Base-by-base conservation (phyloP, 202 grass and related monocot genomes). In the Panicum virgatum region DNA sequence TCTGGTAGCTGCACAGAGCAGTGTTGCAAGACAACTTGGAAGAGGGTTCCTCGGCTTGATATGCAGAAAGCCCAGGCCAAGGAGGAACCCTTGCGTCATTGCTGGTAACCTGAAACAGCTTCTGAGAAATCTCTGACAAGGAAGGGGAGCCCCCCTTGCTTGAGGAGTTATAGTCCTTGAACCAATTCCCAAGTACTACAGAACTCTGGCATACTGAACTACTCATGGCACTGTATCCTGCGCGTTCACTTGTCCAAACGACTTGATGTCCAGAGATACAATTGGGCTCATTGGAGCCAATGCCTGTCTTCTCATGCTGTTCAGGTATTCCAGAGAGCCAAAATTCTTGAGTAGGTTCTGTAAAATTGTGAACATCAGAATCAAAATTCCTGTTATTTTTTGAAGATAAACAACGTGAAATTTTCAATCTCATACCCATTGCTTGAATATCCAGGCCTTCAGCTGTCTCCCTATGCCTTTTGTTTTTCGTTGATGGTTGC, bases 301-400 rank as follows among this genome's bases (percentile, higher is more conserved):
- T 58, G 54, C 66, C 61, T 75, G 81, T 61, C 39, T 86, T 81
- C 47, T 93, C 96, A 56, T 90, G 92, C 61, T 85, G 88, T 23
- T 90, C 87, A 23, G 88, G 42, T 62, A 68, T 82, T 72, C 92
- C 87, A 64, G 89, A 83, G 39, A 93, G 83, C 89, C 89, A 92
- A 73, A 96, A 94, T 72, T 85, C 79, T 85, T 86, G 53, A 79
- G 63, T 42, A 47, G 86, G 83, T 80, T 92, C 93, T 89, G 73
- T 64, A 79, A 76, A 75, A 78, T 71, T 61, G 66, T n/a, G n/a
- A 62, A 18, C 54, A 66, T 43, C 6, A 53, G 53, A 9, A 12
- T 5, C 26, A 78, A 61, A 39, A 34, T 43, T 66, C 18, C 59
- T 62, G 27, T 7, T 11, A 52, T 51, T 2, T 15, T n/a, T 80